These are phyloP conservation scores for Aspergillus clavatus DNA, from an alignment of 2,329 filamentous ascomycete species.

Conservation along the genomic window DNA sequence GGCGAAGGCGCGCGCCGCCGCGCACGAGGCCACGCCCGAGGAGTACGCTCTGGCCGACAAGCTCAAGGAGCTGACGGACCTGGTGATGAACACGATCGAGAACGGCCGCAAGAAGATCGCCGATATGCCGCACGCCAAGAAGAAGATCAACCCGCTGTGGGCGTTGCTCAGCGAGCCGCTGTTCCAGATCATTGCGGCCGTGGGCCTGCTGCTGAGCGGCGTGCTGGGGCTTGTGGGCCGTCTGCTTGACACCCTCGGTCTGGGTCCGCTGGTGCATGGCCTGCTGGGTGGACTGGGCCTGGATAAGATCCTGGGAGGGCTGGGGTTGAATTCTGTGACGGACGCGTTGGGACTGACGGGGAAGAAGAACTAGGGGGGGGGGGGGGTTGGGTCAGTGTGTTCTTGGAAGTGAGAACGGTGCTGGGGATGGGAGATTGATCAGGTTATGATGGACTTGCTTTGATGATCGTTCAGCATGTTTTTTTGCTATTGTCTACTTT, in stretches of 20 bases:
- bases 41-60: constrained; percentile 79
- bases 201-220: constrained; percentile 75
- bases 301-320: constrained; percentile 45
- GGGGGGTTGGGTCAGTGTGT: too few relatives aligned
- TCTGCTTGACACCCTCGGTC: constrained; percentile 72
- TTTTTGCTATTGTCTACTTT: too few relatives aligned
- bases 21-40: constrained; percentile 72
- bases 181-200: constrained; percentile 87
- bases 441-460: too few relatives aligned
- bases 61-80: constrained; percentile 77
- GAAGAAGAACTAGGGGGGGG: neutral
- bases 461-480: too few relatives aligned
- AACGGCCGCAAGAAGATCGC: constrained; percentile 82
- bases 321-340: constrained; percentile 49
- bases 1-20: constrained; percentile 73
- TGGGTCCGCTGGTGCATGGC: constrained; percentile 75
- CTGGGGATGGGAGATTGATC: too few relatives aligned
- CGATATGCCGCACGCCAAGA: constrained; percentile 91
- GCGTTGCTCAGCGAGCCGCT: constrained; percentile 67
- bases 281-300: constrained; percentile 70
- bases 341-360: constrained; percentile 33
- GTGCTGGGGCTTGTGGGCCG: constrained; percentile 80
- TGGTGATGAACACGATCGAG: constrained; percentile 78
- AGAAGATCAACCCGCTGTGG: constrained; percentile 90
- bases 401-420: too few relatives aligned